These are phyloP conservation scores for Aspergillus vadensis DNA, from an alignment of 2,329 filamentous ascomycete genomes.

Conservation along the genomic window DNA sequence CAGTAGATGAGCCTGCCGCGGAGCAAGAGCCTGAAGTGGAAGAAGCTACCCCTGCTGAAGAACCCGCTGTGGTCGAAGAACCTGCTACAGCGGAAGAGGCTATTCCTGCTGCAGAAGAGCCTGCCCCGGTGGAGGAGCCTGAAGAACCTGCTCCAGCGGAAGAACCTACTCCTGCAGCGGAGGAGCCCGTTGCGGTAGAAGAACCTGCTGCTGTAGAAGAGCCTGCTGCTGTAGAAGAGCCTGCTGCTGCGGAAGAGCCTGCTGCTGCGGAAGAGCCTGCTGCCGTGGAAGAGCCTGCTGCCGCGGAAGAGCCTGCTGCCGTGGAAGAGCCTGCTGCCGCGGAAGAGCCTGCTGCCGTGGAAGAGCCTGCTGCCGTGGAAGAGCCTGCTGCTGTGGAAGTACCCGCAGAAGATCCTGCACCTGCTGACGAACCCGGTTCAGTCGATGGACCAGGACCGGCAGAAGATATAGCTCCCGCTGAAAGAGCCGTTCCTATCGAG, in stretches of 20 bases:
- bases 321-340: conserved; percentile 11
- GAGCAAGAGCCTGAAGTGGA: background rate
- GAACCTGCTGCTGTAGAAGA: conserved; percentile 21
- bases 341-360: conserved; percentile 21
- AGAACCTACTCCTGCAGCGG: background rate
- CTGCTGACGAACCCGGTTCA: conserved; percentile 12
- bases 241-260: conserved; percentile 8
- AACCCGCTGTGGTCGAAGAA: conserved; percentile 8
- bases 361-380: conserved; percentile 12
- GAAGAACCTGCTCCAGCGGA: conserved; percentile 17
- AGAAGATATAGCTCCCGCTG: conserved; percentile 14
- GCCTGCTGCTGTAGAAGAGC: conserved; percentile 10
- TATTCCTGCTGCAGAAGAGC: conserved; percentile 12
- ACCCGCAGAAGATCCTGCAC: background rate
- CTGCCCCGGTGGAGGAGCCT: background rate
- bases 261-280: conserved; percentile 8
- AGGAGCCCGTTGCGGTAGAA: conserved; percentile 19
- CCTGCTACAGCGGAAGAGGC: conserved; percentile 1
- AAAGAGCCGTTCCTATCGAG: conserved; percentile 13
- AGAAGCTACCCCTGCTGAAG: conserved; percentile 1
- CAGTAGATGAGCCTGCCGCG: conserved; percentile 5
- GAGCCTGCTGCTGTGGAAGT: conserved; percentile 19
- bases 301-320: background rate
- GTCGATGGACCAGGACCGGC: background rate
- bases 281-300: conserved; percentile 8